Percentiles rank a stretch among this genome's conserved stretches.
These are phyloP conservation scores for Metarhizium humberi DNA, from an alignment of 2,329 filamentous ascomycete genomes.

Conservation along the genomic window DNA sequence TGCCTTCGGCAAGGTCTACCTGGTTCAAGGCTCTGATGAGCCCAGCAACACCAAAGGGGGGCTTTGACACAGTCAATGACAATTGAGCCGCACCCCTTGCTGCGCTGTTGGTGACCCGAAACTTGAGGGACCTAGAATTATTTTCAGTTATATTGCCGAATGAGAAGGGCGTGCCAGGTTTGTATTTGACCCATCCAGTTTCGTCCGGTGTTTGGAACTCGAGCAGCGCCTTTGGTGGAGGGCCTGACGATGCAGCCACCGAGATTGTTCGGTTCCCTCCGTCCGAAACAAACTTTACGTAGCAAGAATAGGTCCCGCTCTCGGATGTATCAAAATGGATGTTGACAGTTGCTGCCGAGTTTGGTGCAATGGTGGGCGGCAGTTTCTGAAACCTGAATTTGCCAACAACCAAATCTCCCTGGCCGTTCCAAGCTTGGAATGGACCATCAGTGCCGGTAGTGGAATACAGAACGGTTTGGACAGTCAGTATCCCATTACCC, in stretches of 20 bases:
- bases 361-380: slow-evolving; percentile 32
- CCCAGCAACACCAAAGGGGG: slow-evolving; percentile 45
- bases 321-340: slow-evolving; percentile 37
- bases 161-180: slow-evolving; percentile 32
- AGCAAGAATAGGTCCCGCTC: slow-evolving; percentile 39
- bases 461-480: slow-evolving; percentile 36
- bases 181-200: slow-evolving; percentile 38
- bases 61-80: slow-evolving; percentile 51
- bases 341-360: slow-evolving; percentile 27
- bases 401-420: slow-evolving; percentile 29
- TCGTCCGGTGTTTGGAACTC: slow-evolving; percentile 47
- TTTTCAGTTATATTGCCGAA: slow-evolving; percentile 49
- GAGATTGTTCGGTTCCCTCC: slow-evolving; percentile 40
- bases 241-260: slow-evolving; percentile 39
- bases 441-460: slow-evolving; percentile 33
- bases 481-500: slow-evolving; percentile 35
- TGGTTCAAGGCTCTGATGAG: slow-evolving; percentile 45
- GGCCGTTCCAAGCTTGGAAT: slow-evolving; percentile 27
- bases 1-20: slow-evolving; percentile 49
- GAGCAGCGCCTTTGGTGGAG: slow-evolving; percentile 37
- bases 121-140: slow-evolving; percentile 33
- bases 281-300: slow-evolving; percentile 34
- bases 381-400: slow-evolving; percentile 39
- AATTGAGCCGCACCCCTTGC: slow-evolving; percentile 34
- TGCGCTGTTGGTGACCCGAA: slow-evolving; percentile 45